These are phyloP conservation scores for Cinnamomum micranthum DNA, from an alignment of 164 flowering plant genomes.

Conservation along the genomic window DNA sequence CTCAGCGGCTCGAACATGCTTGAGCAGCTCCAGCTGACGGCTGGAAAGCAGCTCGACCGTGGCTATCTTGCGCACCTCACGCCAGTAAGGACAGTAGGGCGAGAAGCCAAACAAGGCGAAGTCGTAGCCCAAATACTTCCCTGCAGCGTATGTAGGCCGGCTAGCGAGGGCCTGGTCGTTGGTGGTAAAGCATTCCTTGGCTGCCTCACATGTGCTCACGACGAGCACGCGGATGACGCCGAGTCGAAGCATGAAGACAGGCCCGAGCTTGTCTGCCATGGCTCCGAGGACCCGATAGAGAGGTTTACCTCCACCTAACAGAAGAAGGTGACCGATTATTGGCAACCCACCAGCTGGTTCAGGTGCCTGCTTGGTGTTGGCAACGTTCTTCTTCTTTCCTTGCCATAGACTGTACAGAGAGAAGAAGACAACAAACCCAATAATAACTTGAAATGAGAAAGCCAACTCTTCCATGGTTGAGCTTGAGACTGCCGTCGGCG, in stretches of 20 bases:
- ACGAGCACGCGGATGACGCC: slow-evolving; percentile 15
- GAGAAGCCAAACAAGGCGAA: slow-evolving; percentile 13
- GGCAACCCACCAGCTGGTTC: slow-evolving; percentile 1
- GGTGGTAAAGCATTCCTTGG: slow-evolving; percentile 26
- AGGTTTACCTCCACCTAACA: neutral
- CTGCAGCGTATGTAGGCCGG: slow-evolving; percentile 4
- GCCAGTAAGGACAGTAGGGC: slow-evolving; percentile 24
- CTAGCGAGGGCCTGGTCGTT: slow-evolving; percentile 14
- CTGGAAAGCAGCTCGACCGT: slow-evolving; percentile 20
- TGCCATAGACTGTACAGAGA: neutral
- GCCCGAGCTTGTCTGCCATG: slow-evolving; percentile 21
- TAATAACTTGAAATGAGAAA: neutral
- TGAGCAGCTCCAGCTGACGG: slow-evolving; percentile 4
- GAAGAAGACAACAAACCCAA: neutral
- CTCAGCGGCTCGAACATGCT: slow-evolving; percentile 10
- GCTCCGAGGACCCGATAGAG: neutral
- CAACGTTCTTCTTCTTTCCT: neutral
- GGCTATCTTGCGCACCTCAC: slow-evolving; percentile 24
- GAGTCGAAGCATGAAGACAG: slow-evolving; percentile 17
- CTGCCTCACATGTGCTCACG: slow-evolving; percentile 17
- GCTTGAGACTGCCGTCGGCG: no score
- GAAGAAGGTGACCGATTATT: slow-evolving; percentile 13
- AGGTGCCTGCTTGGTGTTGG: neutral
- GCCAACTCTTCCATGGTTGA: neutral
- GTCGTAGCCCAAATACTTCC: slow-evolving; percentile 10